These are phyloP conservation scores for Cladosporium sp. DNA, from an alignment of 2,329 filamentous ascomycete species.

Conservation along the genomic window DNA sequence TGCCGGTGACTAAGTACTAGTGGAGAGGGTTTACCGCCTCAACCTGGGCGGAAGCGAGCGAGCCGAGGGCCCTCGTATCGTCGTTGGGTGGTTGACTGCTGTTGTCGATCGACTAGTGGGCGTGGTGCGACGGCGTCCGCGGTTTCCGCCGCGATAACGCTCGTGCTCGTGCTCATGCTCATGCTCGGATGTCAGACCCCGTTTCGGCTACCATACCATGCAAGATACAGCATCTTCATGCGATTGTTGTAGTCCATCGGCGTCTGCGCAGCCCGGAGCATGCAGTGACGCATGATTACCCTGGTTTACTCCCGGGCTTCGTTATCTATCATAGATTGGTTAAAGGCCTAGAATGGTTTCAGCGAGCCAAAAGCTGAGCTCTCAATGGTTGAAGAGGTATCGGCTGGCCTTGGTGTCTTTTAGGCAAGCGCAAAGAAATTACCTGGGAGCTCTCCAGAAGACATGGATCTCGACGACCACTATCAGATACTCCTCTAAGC, in stretches of 20 bases:
- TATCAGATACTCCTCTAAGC: neutral
- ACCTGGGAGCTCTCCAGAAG: neutral
- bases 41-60: constrained; percentile 2
- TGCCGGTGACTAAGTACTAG: constrained; percentile 4
- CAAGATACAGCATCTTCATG: neutral
- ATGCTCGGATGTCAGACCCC: neutral
- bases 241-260: neutral
- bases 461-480: neutral
- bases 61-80: constrained; percentile 7
- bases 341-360: neutral
- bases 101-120: neutral
- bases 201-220: neutral
- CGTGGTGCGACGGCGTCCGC: constrained; percentile 3
- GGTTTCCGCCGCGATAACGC: neutral
- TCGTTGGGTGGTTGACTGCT: neutral
- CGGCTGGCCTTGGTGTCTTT: neutral
- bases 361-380: neutral
- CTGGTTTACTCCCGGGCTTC: neutral
- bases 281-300: neutral
- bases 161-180: neutral
- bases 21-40: constrained; percentile 8
- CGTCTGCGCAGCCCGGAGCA: neutral
- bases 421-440: neutral
- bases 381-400: neutral
- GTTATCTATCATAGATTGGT: neutral